phyloP scores from a whole-genome alignment of 768 basidiomycete species.

The Nidularia sp. region DNA sequence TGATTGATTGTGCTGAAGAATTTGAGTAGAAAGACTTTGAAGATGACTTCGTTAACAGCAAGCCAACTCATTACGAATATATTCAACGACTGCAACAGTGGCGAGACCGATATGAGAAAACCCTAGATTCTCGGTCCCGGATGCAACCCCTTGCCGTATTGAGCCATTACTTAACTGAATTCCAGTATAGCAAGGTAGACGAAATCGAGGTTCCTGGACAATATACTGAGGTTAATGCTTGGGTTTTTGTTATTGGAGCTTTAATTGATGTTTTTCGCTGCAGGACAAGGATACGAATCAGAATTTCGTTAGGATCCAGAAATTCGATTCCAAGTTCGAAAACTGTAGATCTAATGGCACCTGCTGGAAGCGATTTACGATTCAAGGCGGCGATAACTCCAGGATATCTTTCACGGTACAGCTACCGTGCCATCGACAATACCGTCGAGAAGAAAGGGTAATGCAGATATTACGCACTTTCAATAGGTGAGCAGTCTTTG shows the following conservation, averaged over 20 bases:
- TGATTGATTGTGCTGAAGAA: slow-evolving; percentile 1
- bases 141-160: slow-evolving; percentile 80
- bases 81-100: slow-evolving; percentile 87
- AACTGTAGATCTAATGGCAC: slow-evolving; percentile 82
- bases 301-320: slow-evolving; percentile 85
- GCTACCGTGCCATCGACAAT: slow-evolving; percentile 77
- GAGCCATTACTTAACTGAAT: slow-evolving; percentile 94
- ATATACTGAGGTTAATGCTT: slow-evolving; percentile 80
- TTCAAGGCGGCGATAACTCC: slow-evolving; percentile 91
- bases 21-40: slow-evolving; percentile 76
- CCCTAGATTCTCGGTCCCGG: slow-evolving; percentile 79
- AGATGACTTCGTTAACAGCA: slow-evolving; percentile 80
- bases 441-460: slow-evolving; percentile 88
- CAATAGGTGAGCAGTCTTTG: slow-evolving; percentile 60
- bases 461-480: slow-evolving; percentile 93
- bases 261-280: neutral
- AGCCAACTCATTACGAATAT: slow-evolving; percentile 81
- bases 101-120: slow-evolving; percentile 86
- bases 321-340: slow-evolving; percentile 89
- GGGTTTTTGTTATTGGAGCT: neutral
- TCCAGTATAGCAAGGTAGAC: slow-evolving; percentile 96
- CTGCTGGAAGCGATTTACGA: slow-evolving; percentile 86
- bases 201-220: slow-evolving; percentile 99
- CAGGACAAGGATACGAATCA: slow-evolving; percentile 95
- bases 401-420: slow-evolving; percentile 89